Conservation (phyloP, 345 rosid species). For the Syzygium oleosum region DNA sequence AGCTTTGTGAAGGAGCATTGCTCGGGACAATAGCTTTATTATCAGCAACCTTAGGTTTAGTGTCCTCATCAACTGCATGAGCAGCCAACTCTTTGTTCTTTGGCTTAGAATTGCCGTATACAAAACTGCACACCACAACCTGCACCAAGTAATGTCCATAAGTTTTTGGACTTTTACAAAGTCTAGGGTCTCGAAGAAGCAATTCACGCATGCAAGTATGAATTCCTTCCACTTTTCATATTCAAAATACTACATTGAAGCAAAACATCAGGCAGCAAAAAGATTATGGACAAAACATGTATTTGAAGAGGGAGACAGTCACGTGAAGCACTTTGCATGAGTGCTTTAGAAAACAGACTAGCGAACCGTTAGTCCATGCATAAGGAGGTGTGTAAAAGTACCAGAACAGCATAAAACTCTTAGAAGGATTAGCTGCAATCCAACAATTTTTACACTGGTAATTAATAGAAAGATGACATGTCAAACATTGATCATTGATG, state of each 20-base stretch:
- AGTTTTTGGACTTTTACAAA: background rate
- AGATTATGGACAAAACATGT: background rate
- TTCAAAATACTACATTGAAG: background rate
- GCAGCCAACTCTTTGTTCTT: slow-evolving; percentile 39
- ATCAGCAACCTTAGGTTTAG: slow-evolving; percentile 14
- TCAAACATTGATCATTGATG: background rate
- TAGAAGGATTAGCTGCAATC: background rate
- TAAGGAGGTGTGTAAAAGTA: background rate
- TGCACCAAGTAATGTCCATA: slow-evolving; percentile 20
- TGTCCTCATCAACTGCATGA: slow-evolving; percentile 33
- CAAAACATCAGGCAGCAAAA: background rate
- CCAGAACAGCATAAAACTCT: background rate
- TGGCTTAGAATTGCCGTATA: slow-evolving; percentile 52
- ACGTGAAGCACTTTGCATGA: background rate
- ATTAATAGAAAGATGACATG: background rate
- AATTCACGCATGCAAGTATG: background rate
- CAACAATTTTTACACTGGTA: background rate
- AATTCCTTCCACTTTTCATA: background rate
- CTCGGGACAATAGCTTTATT: slow-evolving; percentile 18
- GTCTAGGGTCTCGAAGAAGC: background rate
- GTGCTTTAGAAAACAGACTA: background rate
- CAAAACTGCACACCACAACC: slow-evolving; percentile 93
- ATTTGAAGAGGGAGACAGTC: background rate
- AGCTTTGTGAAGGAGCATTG: slow-evolving; percentile 32
- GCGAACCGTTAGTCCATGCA: background rate